These are phyloP conservation scores for Candida oleophila DNA, from an alignment of 805 yeast genomes.

Conservation along the genomic window DNA sequence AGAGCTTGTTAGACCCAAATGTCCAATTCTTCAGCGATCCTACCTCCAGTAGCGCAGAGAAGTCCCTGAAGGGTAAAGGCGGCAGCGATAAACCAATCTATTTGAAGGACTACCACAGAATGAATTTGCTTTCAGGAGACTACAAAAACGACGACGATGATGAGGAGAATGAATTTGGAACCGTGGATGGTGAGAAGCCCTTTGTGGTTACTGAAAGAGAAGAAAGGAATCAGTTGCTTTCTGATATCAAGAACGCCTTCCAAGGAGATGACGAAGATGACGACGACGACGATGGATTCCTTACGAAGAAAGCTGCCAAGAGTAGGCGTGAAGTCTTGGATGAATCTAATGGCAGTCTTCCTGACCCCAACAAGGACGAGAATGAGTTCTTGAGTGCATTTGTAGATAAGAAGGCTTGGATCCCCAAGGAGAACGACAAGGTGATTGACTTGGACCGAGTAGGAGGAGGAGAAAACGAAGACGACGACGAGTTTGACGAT, in stretches of 20 bases:
- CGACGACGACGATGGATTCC: constrained; percentile 48
- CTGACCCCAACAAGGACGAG: constrained; percentile 57
- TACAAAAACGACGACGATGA: constrained; percentile 56
- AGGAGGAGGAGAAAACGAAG: constrained; percentile 49
- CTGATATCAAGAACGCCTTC: constrained; percentile 74
- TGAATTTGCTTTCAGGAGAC: constrained; percentile 70
- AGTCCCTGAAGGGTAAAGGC: constrained; percentile 18
- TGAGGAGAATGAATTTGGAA: constrained; percentile 33
- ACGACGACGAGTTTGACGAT: constrained; percentile 78
- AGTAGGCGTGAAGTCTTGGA: constrained; percentile 22
- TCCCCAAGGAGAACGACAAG: constrained; percentile 67
- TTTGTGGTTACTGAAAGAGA: constrained; percentile 74
- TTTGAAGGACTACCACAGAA: constrained; percentile 89
- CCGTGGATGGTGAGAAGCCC: constrained; percentile 60
- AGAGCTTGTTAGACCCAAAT: constrained; percentile 61
- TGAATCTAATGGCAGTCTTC: constrained; percentile 41
- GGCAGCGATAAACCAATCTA: constrained; percentile 64
- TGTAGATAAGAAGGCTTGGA: constrained; percentile 82
- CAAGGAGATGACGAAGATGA: constrained; percentile 46
- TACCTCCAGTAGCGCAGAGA: constrained; percentile 12
- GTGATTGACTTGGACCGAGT: constrained; percentile 50
- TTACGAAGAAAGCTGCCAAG: constrained; percentile 48
- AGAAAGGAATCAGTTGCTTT: constrained; percentile 68
- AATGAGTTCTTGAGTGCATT: constrained; percentile 73
- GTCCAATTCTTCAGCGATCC: constrained; percentile 68